These are phyloP conservation scores for Fusarium nanum DNA, from an alignment of 2,329 filamentous ascomycete species.

Conservation along the genomic window DNA sequence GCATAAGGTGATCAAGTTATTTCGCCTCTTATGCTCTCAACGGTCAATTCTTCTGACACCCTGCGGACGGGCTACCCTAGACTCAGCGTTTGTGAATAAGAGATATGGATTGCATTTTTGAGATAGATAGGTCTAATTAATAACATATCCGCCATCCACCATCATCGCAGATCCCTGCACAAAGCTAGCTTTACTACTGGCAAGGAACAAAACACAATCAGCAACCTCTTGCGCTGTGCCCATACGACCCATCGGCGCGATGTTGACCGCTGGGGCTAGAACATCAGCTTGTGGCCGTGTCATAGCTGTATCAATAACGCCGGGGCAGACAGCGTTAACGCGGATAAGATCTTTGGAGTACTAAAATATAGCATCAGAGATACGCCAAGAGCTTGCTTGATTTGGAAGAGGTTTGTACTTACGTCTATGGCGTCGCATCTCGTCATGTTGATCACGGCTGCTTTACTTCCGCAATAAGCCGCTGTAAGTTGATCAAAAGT, in stretches of 20 bases:
- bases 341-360: constrained; percentile 59
- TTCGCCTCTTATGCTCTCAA: no score
- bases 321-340: constrained; percentile 72
- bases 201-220: constrained; percentile 62
- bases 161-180: constrained; percentile 64
- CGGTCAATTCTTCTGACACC: no score
- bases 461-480: constrained; percentile 68
- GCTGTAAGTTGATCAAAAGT: constrained; percentile 49
- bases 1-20: no score
- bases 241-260: constrained; percentile 64
- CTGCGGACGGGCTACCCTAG: no score
- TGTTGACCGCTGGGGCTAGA: constrained; percentile 34
- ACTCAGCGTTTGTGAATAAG: neutral
- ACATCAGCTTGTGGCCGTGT: constrained; percentile 51
- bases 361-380: constrained; percentile 48
- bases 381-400: fast-evolving
- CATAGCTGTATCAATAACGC: constrained; percentile 68
- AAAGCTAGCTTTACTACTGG: constrained; percentile 61
- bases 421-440: constrained; percentile 56
- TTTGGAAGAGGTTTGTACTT: neutral
- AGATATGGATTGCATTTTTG: neutral
- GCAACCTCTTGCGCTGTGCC: constrained; percentile 62
- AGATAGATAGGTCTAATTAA: constrained; percentile 49
- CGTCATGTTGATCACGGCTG: constrained; percentile 69
- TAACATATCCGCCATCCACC: constrained; percentile 65